Evolutionary conservation across 1,284 basidiomycete species (phyloP).

Genomic region (Cryptococcus sp.): DNA sequence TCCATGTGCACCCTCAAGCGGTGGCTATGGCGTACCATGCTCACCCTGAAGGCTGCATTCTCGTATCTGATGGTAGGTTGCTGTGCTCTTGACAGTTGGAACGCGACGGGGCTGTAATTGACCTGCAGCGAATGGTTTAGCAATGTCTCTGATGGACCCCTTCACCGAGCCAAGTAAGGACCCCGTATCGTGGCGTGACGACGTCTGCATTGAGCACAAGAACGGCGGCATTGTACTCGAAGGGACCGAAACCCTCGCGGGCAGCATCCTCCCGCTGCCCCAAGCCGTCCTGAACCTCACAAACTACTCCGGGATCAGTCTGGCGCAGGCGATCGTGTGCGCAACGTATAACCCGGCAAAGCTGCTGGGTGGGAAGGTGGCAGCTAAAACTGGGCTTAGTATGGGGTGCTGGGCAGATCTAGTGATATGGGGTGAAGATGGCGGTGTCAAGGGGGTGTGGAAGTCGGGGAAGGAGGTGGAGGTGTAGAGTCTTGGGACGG

Average conservation of each 20-base stretch:
- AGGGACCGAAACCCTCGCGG: constrained; percentile 80
- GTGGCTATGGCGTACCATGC: constrained; percentile 79
- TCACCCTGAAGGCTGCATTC: constrained; percentile 75
- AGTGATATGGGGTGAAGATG: constrained; percentile 64
- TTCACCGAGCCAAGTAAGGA: constrained; percentile 68
- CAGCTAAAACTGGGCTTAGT: constrained; percentile 73
- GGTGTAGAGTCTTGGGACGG: too few species aligned
- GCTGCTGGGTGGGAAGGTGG: constrained; percentile 67
- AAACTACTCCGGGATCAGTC: constrained; percentile 71
- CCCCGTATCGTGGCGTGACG: constrained; percentile 67
- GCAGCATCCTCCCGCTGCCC: constrained; percentile 36
- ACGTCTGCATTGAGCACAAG: constrained; percentile 71
- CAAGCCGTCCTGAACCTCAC: constrained; percentile 75
- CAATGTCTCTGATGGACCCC: constrained; percentile 71
- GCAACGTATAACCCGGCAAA: constrained; percentile 78
- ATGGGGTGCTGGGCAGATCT: constrained; percentile 80
- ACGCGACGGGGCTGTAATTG: not conserved
- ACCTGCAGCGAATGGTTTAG: not conserved
- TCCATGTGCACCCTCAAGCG: constrained; percentile 85
- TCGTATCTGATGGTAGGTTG: constrained; percentile 75
- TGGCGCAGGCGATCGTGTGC: constrained; percentile 77
- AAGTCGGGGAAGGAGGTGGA: constrained; percentile 65
- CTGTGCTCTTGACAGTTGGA: not conserved
- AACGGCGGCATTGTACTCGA: constrained; percentile 79
- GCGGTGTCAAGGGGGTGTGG: constrained; percentile 72